Conservation (phyloP, 345 rosid species). For the Salix koriyanagi region DNA sequence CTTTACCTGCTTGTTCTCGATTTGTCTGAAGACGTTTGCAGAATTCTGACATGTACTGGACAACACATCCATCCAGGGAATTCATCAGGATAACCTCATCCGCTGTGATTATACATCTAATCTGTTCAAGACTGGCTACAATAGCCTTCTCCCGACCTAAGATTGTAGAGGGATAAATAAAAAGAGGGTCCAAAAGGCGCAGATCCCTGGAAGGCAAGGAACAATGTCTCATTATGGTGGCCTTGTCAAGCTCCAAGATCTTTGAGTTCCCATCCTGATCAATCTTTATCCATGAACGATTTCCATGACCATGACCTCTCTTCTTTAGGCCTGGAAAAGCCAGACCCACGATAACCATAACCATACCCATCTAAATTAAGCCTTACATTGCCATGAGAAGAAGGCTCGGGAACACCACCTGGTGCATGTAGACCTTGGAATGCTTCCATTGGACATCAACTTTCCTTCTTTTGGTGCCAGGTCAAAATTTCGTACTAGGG, state of each 20-base stretch:
- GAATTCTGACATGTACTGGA: slow-evolving; percentile 70
- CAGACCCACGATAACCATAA: slow-evolving; percentile 40
- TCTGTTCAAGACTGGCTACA: slow-evolving; percentile 86
- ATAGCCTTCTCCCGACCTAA: slow-evolving; percentile 92
- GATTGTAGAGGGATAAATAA: slow-evolving; percentile 85
- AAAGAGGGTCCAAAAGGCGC: slow-evolving; percentile 89
- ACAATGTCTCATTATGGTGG: slow-evolving; percentile 86
- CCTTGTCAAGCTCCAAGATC: slow-evolving; percentile 75
- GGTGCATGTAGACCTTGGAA: slow-evolving; percentile 29
- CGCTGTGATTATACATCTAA: slow-evolving; percentile 88
- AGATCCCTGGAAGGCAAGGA: slow-evolving; percentile 89
- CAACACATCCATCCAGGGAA: slow-evolving; percentile 69
- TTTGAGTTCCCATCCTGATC: slow-evolving; percentile 60
- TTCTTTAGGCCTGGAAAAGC: slow-evolving; percentile 55
- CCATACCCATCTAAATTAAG: slow-evolving; percentile 34
- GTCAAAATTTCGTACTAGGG: slow-evolving; percentile 14
- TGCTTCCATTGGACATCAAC: slow-evolving; percentile 45
- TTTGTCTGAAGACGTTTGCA: slow-evolving; percentile 71
- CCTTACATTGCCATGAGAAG: slow-evolving; percentile 37
- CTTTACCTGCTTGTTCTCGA: slow-evolving; percentile 59
- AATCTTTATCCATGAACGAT: slow-evolving; percentile 91
- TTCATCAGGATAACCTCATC: slow-evolving; percentile 93
- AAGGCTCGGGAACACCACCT: slow-evolving; percentile 32
- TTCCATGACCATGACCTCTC: slow-evolving; percentile 60
- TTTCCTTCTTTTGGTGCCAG: slow-evolving; percentile 18